Percentiles rank a stretch among this genome's conserved stretches.
phyloP scores from a whole-genome alignment of 1,284 basidiomycete species.

The Psilocybe mexicana region DNA sequence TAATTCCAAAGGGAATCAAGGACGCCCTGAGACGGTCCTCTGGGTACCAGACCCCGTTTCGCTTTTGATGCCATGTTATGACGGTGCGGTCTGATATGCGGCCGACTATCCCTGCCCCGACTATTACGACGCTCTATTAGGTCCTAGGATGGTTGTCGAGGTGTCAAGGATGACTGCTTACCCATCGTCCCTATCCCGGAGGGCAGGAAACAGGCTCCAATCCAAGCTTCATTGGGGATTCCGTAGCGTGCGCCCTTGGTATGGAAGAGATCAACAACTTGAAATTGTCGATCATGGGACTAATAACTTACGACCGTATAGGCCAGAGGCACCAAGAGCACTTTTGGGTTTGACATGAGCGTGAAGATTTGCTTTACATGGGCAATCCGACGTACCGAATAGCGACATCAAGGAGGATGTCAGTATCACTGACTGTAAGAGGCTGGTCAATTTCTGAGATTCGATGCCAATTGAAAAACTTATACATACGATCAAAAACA shows the following conservation, averaged over 20 bases:
- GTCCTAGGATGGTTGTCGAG: too few species aligned
- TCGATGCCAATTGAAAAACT: background rate
- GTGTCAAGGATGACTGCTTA: conserved; percentile 17
- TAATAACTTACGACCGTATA: conserved; percentile 25
- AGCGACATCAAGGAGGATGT: conserved; percentile 15
- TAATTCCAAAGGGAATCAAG: conserved; percentile 20
- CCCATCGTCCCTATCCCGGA: conserved; percentile 35
- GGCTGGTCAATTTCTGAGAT: background rate
- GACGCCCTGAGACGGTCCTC: conserved; percentile 31
- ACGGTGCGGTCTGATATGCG: conserved; percentile 32
- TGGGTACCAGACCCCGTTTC: conserved; percentile 31
- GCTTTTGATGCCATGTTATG: conserved; percentile 26
- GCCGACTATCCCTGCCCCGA: conserved; percentile 33
- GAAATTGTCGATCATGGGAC: background rate
- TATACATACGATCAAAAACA: conserved; percentile 28
- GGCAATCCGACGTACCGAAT: conserved; percentile 7
- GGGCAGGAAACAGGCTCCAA: conserved; percentile 38
- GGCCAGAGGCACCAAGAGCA: conserved; percentile 24
- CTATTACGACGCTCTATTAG: conserved; percentile 15
- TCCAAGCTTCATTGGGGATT: conserved; percentile 33
- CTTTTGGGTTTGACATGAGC: conserved; percentile 7
- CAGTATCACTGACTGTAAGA: conserved; percentile 17
- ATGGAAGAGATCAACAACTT: background rate
- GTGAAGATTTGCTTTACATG: background rate
- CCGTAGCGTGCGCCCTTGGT: conserved; percentile 33